These are phyloP conservation scores for Jamesozyma hellenica DNA, from an alignment of 805 yeast genomes.

Conservation along the genomic window DNA sequence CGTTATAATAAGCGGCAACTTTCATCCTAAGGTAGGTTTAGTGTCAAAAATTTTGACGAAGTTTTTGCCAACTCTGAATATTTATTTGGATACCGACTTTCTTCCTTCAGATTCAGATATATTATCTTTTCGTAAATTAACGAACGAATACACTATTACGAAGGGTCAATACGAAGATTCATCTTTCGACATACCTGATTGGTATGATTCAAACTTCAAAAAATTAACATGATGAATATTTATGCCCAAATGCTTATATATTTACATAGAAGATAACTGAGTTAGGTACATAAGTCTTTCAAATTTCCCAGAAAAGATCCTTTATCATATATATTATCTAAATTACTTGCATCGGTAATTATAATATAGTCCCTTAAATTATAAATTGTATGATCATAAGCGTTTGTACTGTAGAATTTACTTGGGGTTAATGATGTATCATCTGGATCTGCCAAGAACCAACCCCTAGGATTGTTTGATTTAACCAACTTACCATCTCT, in stretches of 20 bases:
- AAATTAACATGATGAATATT: background rate
- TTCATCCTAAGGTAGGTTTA: too few relatives aligned
- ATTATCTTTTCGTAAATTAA: too few relatives aligned
- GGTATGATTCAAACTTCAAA: slow-evolving; percentile 9
- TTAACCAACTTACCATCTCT: slow-evolving; percentile 31
- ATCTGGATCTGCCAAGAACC: slow-evolving; percentile 10
- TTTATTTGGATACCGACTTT: too few relatives aligned
- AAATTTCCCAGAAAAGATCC: slow-evolving; percentile 22
- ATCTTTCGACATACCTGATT: slow-evolving; percentile 6
- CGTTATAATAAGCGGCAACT: too few relatives aligned
- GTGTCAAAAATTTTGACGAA: too few relatives aligned
- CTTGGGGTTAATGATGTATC: slow-evolving; percentile 1
- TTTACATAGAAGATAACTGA: background rate
- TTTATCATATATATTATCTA: slow-evolving; percentile 25
- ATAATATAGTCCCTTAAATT: slow-evolving; percentile 5
- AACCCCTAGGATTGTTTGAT: slow-evolving; percentile 8
- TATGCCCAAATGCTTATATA: background rate
- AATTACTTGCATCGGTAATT: slow-evolving; percentile 12
- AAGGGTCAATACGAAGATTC: background rate
- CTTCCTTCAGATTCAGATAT: too few relatives aligned
- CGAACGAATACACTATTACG: too few relatives aligned
- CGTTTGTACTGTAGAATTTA: slow-evolving; percentile 23
- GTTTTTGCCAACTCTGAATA: too few relatives aligned
- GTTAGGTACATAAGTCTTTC: slow-evolving; percentile 9
- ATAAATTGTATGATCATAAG: slow-evolving; percentile 21